Percentiles rank a stretch among this genome's conserved stretches.
Conservation (phyloP, 2,329 filamentous ascomycete species). For the Polychaeton citri region DNA sequence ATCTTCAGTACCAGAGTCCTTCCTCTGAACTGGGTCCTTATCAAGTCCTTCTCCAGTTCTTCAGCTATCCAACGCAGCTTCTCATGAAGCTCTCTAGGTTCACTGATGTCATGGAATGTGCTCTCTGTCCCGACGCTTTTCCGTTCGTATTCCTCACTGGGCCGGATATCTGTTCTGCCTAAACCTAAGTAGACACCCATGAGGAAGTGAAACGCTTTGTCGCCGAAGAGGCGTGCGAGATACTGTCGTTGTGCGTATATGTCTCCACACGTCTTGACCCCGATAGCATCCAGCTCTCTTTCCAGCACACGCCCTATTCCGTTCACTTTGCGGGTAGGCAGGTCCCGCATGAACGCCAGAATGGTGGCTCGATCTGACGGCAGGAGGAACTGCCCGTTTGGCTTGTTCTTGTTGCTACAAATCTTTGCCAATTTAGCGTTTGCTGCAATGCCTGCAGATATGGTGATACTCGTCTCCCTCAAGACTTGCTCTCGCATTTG, state of each 20-base stretch:
- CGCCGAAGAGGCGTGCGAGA: conserved; percentile 68
- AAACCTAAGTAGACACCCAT: conserved; percentile 74
- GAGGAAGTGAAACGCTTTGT: conserved; percentile 81
- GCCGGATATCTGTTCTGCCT: conserved; percentile 71
- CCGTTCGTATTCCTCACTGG: conserved; percentile 76
- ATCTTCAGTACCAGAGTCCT: conserved; percentile 85
- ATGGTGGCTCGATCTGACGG: conserved; percentile 60
- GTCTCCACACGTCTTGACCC: conserved; percentile 77
- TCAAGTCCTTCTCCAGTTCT: conserved; percentile 76
- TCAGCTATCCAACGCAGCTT: conserved; percentile 73
- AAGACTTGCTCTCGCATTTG: conserved; percentile 67
- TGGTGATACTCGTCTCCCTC: conserved; percentile 65
- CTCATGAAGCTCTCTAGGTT: conserved; percentile 52
- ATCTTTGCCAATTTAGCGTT: conserved; percentile 94
- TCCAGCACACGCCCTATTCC: conserved; percentile 91
- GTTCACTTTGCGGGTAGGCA: conserved; percentile 84
- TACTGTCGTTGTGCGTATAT: conserved; percentile 66
- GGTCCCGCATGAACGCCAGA: conserved; percentile 69
- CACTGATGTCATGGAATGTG: conserved; percentile 72
- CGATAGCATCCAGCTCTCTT: conserved; percentile 75
- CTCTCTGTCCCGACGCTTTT: conserved; percentile 92
- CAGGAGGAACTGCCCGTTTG: conserved; percentile 78
- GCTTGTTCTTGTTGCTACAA: conserved; percentile 89
- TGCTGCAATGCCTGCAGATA: conserved; percentile 86
- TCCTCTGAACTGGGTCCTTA: conserved; percentile 68